Conservation (phyloP, 805 yeast species). For the Ascoidea asiatica region DNA sequence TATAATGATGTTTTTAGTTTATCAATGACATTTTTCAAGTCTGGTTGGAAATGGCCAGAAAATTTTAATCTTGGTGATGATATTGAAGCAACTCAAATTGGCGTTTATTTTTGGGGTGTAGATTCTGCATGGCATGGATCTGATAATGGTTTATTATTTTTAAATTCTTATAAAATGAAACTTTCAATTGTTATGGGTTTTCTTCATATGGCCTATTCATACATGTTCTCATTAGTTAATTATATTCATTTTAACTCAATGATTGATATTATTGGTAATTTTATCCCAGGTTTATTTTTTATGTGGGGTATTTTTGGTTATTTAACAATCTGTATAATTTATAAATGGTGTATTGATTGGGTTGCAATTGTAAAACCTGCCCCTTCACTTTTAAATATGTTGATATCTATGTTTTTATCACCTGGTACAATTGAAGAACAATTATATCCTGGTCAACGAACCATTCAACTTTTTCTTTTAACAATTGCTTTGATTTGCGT, state of each 20-base stretch:
- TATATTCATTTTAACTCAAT: slow-evolving; percentile 40
- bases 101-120: slow-evolving; percentile 48
- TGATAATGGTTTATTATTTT: slow-evolving; percentile 53
- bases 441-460: slow-evolving; percentile 51
- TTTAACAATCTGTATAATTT: slow-evolving; percentile 48
- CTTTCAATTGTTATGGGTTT: slow-evolving; percentile 65
- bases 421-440: slow-evolving; percentile 60
- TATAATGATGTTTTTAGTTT: slow-evolving; percentile 64
- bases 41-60: slow-evolving; percentile 60
- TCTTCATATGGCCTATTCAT: slow-evolving; percentile 62
- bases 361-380: slow-evolving; percentile 45
- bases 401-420: slow-evolving; percentile 61
- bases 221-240: slow-evolving; percentile 53
- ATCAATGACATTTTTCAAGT: slow-evolving; percentile 50
- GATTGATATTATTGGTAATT: slow-evolving; percentile 60
- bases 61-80: slow-evolving; percentile 35
- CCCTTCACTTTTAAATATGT: slow-evolving; percentile 62
- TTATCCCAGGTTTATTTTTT: slow-evolving; percentile 59
- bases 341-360: slow-evolving; percentile 71
- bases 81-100: slow-evolving; percentile 32
- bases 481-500: slow-evolving; percentile 52
- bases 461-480: slow-evolving; percentile 44
- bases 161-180: slow-evolving; percentile 70
- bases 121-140: slow-evolving; percentile 77
- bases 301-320: slow-evolving; percentile 72